Evolutionary conservation across 148 eudicot species (phyloP).

Genomic region (Nepenthes gracilis): DNA sequence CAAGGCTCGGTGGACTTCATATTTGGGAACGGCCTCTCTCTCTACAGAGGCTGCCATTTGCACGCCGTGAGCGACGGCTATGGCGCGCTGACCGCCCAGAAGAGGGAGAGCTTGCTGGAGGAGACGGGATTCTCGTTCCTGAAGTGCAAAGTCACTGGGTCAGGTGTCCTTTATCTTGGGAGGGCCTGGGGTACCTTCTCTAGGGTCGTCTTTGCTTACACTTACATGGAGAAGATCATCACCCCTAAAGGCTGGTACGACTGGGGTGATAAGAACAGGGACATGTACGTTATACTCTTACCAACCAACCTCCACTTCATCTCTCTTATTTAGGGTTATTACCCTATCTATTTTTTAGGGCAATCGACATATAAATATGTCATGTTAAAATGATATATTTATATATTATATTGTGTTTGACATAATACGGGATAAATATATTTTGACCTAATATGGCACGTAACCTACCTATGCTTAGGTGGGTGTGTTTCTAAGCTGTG

Average conservation of each 20-base stretch:
- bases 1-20: conserved; percentile 96
- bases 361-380: too few species aligned
- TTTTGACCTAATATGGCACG: too few species aligned
- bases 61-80: conserved; percentile 54
- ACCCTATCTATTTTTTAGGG: too few species aligned
- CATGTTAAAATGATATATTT: too few species aligned
- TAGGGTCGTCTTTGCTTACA: conserved; percentile 76
- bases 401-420: too few species aligned
- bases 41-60: conserved; percentile 80
- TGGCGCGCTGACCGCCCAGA: conserved; percentile 92
- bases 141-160: conserved; percentile 78
- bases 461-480: too few species aligned
- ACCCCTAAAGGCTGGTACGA: conserved; percentile 83
- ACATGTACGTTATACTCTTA: conserved; percentile 38
- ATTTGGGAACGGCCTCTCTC: conserved; percentile 82
- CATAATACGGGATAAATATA: too few species aligned
- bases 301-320: neutral
- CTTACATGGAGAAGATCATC: conserved; percentile 82
- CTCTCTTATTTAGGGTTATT: neutral
- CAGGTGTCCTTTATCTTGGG: conserved; percentile 75
- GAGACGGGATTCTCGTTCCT: conserved; percentile 85
- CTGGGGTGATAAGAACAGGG: conserved; percentile 79
- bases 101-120: conserved; percentile 59
- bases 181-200: conserved; percentile 97
- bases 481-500: too few species aligned